Conservation (phyloP, 192 early-diverging fungal genomes). For the Mortierella alpina region DNA sequence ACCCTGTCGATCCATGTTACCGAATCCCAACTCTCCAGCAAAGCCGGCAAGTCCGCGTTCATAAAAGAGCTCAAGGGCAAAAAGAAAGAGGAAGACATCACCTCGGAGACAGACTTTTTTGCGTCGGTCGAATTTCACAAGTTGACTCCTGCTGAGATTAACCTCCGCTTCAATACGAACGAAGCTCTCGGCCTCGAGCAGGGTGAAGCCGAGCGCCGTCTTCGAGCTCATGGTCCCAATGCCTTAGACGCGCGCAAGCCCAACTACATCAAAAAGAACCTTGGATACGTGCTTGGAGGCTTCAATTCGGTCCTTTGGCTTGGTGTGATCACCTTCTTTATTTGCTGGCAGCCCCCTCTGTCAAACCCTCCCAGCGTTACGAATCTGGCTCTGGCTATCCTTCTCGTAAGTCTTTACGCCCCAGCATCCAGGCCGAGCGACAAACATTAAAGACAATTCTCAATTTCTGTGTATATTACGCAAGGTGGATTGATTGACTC, state of each 20-base stretch:
- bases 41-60: constrained; percentile 16
- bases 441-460: too few species aligned
- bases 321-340: constrained; percentile 72
- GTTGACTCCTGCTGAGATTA: constrained; percentile 51
- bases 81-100: constrained; percentile 23
- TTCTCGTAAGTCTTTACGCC: constrained; percentile 44
- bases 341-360: constrained; percentile 72
- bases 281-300: constrained; percentile 73
- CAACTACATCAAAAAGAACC: constrained; percentile 55
- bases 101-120: constrained; percentile 50
- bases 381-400: constrained; percentile 70
- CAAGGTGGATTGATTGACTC: too few species aligned
- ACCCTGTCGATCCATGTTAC: constrained; percentile 60
- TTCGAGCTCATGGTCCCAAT: constrained; percentile 57
- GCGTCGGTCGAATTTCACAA: constrained; percentile 57
- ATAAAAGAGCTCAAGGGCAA: not conserved
- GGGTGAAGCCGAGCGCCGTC: constrained; percentile 37
- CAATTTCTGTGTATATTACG: too few species aligned
- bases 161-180: constrained; percentile 52
- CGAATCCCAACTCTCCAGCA: constrained; percentile 33
- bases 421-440: too few species aligned
- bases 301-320: constrained; percentile 80
- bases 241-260: constrained; percentile 48
- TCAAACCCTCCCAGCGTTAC: constrained; percentile 58
- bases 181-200: constrained; percentile 48